Percentiles rank a stretch among this genome's conserved stretches.
Conservation (phyloP, 116 monocot genomes). For the Iris pallida region DNA sequence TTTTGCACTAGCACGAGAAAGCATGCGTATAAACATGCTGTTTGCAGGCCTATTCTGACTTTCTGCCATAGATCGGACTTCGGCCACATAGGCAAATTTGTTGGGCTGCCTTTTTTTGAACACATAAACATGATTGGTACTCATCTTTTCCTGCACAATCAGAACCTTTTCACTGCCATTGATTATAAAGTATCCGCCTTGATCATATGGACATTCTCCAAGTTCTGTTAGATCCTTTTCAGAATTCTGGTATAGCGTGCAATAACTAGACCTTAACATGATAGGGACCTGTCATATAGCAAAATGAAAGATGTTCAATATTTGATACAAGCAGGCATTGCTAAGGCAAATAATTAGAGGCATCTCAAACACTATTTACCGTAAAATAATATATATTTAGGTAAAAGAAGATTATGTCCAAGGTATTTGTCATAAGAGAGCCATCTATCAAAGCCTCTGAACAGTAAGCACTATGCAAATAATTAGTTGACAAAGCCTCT, state of each 20-base stretch:
- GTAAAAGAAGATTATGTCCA: too few species aligned
- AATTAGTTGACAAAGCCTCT: too few species aligned
- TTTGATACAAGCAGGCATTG: too few species aligned
- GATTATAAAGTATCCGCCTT: conserved; percentile 96
- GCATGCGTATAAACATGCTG: conserved; percentile 98
- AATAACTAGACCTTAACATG: too few species aligned
- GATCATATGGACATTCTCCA: conserved; percentile 96
- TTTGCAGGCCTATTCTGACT: conserved; percentile 93
- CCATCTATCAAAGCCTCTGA: too few species aligned
- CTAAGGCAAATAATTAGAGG: too few species aligned
- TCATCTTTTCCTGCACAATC: conserved; percentile 99
- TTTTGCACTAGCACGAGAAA: conserved; percentile 92
- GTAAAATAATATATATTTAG: too few species aligned
- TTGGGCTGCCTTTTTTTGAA: conserved; percentile 98
- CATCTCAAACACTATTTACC: too few species aligned
- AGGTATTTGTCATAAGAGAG: too few species aligned
- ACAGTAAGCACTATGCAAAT: too few species aligned
- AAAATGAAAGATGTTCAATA: too few species aligned
- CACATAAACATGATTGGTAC: conserved; percentile 97
- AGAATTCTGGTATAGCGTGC: conserved; percentile 86
- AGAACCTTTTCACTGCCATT: conserved; percentile 99
- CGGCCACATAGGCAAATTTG: conserved; percentile 90
- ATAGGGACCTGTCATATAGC: too few species aligned
- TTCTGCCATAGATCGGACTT: conserved; percentile 91
- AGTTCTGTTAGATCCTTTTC: conserved; percentile 96